Percentiles rank a stretch among this genome's conserved stretches.
Evolutionary conservation across 371 early-diverging fungal species (phyloP).

Genomic region (Smittium mucronatum): DNA sequence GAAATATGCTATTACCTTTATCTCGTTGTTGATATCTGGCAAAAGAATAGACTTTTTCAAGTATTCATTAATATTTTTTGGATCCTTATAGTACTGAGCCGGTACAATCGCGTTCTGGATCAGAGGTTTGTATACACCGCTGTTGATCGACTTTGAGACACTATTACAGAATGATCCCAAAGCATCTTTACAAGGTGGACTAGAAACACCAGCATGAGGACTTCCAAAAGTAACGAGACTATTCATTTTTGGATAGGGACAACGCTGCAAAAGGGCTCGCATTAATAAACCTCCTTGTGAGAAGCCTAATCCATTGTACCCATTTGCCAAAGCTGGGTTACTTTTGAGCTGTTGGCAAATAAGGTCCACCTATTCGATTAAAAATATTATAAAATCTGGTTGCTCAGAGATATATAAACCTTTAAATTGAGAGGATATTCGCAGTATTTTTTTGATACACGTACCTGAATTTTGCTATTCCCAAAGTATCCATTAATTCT

Average conservation of each 20-base stretch:
- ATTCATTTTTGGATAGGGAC: slow-evolving; percentile 57
- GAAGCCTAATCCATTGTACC: slow-evolving; percentile 89
- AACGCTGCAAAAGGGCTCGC: slow-evolving; percentile 67
- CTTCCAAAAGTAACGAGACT: slow-evolving; percentile 77
- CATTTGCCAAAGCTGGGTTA: slow-evolving; percentile 44
- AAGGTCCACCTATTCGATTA: slow-evolving; percentile 27
- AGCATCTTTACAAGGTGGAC: slow-evolving; percentile 56
- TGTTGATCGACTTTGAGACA: slow-evolving; percentile 21
- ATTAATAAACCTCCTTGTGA: slow-evolving; percentile 70
- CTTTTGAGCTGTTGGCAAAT: slow-evolving; percentile 44
- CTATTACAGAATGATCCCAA: slow-evolving; percentile 20
- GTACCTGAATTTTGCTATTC: slow-evolving; percentile 46
- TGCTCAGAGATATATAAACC: neutral
- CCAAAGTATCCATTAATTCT: slow-evolving; percentile 77
- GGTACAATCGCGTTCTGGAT: slow-evolving; percentile 71
- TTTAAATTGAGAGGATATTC: neutral
- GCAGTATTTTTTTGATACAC: no score
- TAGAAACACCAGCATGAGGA: slow-evolving; percentile 72
- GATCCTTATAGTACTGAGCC: slow-evolving; percentile 82
- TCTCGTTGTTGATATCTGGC: slow-evolving; percentile 77
- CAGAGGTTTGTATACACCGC: slow-evolving; percentile 66
- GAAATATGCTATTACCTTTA: slow-evolving; percentile 4
- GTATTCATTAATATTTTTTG: slow-evolving; percentile 47
- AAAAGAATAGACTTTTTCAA: slow-evolving; percentile 59
- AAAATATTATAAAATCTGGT: neutral